Conservation (phyloP, 495 filamentous ascomycete species). For the Xanthoparmelia taractica region DNA sequence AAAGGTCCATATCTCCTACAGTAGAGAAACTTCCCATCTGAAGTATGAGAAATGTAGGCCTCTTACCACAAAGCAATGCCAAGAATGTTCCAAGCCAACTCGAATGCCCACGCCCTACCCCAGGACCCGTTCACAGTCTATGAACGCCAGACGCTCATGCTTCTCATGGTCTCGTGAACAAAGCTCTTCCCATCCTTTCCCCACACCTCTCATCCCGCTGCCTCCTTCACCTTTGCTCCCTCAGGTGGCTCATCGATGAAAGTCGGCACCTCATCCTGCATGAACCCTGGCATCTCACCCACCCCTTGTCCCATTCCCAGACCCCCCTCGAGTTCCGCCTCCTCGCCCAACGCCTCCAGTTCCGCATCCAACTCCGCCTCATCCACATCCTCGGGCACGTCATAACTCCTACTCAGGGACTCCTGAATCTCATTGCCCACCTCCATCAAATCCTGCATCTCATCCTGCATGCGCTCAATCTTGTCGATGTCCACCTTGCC, state of each 20-base stretch:
- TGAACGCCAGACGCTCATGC: background rate
- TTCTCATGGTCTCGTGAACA: background rate
- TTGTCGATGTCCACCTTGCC: conserved; percentile 95
- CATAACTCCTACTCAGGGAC: conserved; percentile 85
- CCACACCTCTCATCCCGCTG: conserved; percentile 41
- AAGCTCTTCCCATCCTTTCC: background rate
- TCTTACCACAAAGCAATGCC: background rate
- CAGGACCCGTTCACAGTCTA: background rate
- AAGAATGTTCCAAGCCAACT: background rate
- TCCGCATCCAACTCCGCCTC: conserved; percentile 96
- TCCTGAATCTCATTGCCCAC: conserved; percentile 98
- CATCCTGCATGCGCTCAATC: conserved; percentile 96
- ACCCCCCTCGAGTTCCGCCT: conserved; percentile 66
- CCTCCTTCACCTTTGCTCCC: conserved; percentile 71
- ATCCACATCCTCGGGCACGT: conserved; percentile 95
- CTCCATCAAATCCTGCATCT: conserved; percentile 98
- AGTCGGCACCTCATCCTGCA: conserved; percentile 79
- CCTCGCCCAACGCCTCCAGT: conserved; percentile 86
- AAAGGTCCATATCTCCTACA: background rate
- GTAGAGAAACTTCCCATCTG: background rate
- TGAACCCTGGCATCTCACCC: conserved; percentile 65
- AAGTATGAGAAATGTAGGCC: background rate
- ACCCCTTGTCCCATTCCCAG: conserved; percentile 48
- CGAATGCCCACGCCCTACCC: background rate
- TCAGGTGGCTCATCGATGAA: conserved; percentile 81